Percentiles rank a stretch among this genome's conserved stretches.
Evolutionary conservation across 768 basidiomycete genomes (phyloP).

Genomic region (Galerina sulciceps): DNA sequence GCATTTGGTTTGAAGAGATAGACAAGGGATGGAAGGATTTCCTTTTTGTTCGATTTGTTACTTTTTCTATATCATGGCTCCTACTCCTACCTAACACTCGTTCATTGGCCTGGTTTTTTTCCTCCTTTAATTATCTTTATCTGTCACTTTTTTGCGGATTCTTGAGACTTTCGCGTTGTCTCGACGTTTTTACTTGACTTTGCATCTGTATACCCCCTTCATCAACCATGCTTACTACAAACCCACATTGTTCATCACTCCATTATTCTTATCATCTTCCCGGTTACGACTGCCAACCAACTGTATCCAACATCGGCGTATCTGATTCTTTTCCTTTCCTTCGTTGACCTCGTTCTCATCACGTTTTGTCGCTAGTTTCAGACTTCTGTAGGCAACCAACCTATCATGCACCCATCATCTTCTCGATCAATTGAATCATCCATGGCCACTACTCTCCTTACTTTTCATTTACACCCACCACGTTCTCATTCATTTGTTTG

Average conservation of each 20-base stretch:
- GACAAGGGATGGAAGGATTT: neutral
- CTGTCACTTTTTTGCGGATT: neutral
- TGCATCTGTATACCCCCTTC: constrained; percentile 5
- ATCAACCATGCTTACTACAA: too few relatives aligned
- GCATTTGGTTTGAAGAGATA: neutral
- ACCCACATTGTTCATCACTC: neutral
- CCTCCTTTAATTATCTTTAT: neutral
- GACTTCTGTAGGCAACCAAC: too few relatives aligned
- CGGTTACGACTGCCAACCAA: too few relatives aligned
- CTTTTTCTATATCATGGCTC: constrained; percentile 1
- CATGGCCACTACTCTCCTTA: too few relatives aligned
- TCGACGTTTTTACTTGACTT: neutral
- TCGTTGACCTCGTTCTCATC: too few relatives aligned
- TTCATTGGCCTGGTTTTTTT: neutral
- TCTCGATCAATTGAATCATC: too few relatives aligned
- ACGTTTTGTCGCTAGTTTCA: too few relatives aligned
- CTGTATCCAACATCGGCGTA: too few relatives aligned
- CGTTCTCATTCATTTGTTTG: too few relatives aligned
- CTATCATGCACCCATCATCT: too few relatives aligned
- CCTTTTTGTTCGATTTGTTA: neutral
- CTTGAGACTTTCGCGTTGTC: neutral
- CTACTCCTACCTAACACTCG: neutral
- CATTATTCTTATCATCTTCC: neutral
- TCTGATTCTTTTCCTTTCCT: too few relatives aligned
- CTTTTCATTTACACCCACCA: too few relatives aligned